phyloP scores from a whole-genome alignment of 176 grass and related monocot genomes.

The Carex kokanica region DNA sequence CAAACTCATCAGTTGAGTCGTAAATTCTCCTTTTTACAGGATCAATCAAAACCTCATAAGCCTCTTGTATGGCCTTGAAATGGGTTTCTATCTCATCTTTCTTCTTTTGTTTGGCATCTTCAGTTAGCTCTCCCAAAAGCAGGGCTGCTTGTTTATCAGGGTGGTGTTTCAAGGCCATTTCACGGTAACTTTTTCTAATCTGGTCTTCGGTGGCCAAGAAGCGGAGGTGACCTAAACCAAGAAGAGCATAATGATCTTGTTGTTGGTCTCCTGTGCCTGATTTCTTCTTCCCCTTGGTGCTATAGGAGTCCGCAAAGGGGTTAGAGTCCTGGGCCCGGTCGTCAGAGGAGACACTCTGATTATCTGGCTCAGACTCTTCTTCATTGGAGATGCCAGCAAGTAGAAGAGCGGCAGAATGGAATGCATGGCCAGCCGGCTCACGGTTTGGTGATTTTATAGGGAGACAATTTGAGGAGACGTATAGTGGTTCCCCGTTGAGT shows the following conservation, averaged over 20 bases:
- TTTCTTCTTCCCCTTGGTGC: conserved; percentile 92
- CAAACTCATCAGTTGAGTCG: conserved; percentile 97
- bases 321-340: conserved; percentile 63
- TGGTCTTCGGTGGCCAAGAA: conserved; percentile 98
- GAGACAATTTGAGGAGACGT: conserved; percentile 75
- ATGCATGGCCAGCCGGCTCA: conserved; percentile 89
- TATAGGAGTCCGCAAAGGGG: conserved; percentile 61
- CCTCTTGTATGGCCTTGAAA: conserved; percentile 90
- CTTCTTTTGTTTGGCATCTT: conserved; percentile 76
- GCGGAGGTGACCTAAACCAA: conserved; percentile 72
- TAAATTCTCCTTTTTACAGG: conserved; percentile 90
- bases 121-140: conserved; percentile 67
- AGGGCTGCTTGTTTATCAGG: conserved; percentile 88
- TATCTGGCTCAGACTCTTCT: conserved; percentile 70
- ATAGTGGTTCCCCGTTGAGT: conserved; percentile 63
- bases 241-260: conserved; percentile 92
- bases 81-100: conserved; percentile 96
- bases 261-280: conserved; percentile 63
- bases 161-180: conserved; percentile 92
- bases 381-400: conserved; percentile 61
- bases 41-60: conserved; percentile 92
- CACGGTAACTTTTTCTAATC: conserved; percentile 88
- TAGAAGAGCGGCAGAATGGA: conserved; percentile 76
- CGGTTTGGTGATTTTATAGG: conserved; percentile 72
- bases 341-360: conserved; percentile 73